Base-by-base conservation (phyloP, 2,329 filamentous ascomycete genomes). In the Dothidotthia symphoricarpi region DNA sequence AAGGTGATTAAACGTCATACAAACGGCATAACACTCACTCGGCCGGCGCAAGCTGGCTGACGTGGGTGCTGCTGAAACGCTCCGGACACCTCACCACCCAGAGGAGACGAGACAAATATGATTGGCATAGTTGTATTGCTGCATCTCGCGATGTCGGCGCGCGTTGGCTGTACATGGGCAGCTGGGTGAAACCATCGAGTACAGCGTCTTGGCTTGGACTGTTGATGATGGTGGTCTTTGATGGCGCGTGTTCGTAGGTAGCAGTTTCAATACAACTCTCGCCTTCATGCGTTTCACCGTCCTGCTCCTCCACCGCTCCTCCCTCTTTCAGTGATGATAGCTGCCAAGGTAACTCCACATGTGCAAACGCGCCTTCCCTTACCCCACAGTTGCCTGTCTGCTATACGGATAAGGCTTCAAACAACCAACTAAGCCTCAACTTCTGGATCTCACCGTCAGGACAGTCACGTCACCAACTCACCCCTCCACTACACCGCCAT, bases 1-100 rank as follows among this genome's bases (percentile, higher is more conserved):
- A 82, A 80, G 66, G 75, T 84, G 84, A 89, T 78, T 85, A 86
- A 82, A 74, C 73, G 76, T 79, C 77, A 76, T 63, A 70, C 67
- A 64, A 67, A 63, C 74, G 76, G 70, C 64, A 57, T 41, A 67
- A 82, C 73, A 63, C 75, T 77, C 71, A 77, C 70, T 70, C 67
- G 67, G 51, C 59, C 66, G 47, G 60, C 71, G 67, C 70, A 68
- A 60, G 65, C 67, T 70, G 72, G 59, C 27, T 41, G 64, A 66
- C 51, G 69, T 68, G 71, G 70, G 70, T 68, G 71, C 57, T 73
- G 70, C 60, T 72, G 71, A 71, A 45, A 69, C 71, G 69, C 65
- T 63, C 69, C 61, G 68, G 68, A 67, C 64, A 65, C 49, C 51
- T 63, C 65, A 72, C 70, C 70, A 72, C 69, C 68, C 65, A 66